Conservation (phyloP, 1,139 yeast genomes). For the Lodderomyces parapsilosis region DNA sequence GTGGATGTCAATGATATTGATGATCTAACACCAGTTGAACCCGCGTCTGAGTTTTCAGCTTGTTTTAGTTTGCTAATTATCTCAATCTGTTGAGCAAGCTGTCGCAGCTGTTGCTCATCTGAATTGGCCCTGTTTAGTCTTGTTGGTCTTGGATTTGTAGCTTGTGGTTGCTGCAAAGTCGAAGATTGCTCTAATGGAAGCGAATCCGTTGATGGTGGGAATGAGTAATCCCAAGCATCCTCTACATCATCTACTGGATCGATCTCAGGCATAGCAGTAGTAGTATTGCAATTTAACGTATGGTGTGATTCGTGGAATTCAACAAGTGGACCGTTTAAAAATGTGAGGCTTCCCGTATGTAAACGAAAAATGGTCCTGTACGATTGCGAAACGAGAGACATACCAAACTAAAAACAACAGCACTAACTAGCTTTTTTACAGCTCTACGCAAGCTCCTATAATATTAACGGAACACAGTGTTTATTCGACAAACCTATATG, state of each 20-base stretch:
- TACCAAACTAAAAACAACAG: not conserved
- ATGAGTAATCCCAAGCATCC: constrained; percentile 47
- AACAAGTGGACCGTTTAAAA: too few species aligned
- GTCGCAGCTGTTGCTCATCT: constrained; percentile 4
- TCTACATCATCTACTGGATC: constrained; percentile 28
- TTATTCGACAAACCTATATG: constrained; percentile 45
- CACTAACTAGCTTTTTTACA: not conserved
- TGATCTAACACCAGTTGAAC: constrained; percentile 14
- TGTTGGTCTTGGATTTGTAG: not conserved
- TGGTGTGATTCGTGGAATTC: not conserved
- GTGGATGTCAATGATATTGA: constrained; percentile 36
- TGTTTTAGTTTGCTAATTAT: not conserved
- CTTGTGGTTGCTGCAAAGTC: constrained; percentile 1
- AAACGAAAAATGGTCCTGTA: not conserved
- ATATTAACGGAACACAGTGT: constrained; percentile 20
- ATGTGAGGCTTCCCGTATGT: not conserved
- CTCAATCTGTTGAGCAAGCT: constrained; percentile 3
- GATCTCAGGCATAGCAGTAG: not conserved
- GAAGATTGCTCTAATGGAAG: constrained; percentile 3
- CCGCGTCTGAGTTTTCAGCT: constrained; percentile 9
- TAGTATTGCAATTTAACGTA: not conserved
- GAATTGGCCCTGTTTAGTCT: not conserved
- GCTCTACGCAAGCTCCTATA: not conserved
- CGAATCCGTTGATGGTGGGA: constrained; percentile 39
- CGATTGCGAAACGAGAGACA: not conserved